phyloP scores from a whole-genome alignment of 805 yeast species.

The Candida koratica region DNA sequence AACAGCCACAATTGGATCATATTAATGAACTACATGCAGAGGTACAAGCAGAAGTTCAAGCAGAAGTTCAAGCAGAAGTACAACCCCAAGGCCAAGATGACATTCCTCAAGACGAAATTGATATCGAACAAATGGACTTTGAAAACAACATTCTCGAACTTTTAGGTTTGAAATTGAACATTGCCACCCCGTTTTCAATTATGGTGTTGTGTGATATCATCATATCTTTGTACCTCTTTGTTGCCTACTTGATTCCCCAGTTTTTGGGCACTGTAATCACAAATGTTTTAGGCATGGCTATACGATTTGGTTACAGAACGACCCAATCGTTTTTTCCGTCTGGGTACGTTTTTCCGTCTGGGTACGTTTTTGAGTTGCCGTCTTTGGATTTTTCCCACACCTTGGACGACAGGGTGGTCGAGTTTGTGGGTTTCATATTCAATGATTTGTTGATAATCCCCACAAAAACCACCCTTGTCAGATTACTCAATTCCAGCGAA shows the following conservation, averaged over 20 bases:
- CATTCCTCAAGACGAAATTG: not conserved
- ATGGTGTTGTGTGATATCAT: slow-evolving; percentile 29
- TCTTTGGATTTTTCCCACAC: not conserved
- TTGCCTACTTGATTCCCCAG: slow-evolving; percentile 48
- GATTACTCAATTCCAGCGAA: slow-evolving; percentile 16
- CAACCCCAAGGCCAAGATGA: not conserved
- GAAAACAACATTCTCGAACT: slow-evolving; percentile 29
- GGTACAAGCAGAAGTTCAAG: not conserved
- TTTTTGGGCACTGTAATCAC: slow-evolving; percentile 34
- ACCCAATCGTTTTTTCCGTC: too few relatives aligned
- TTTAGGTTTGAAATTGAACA: slow-evolving; percentile 32
- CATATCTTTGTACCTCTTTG: slow-evolving; percentile 34
- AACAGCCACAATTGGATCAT: not conserved
- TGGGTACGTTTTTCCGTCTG: not conserved
- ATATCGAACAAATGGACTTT: slow-evolving; percentile 7
- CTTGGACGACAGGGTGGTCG: slow-evolving; percentile 14
- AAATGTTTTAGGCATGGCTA: not conserved
- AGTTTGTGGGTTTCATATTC: slow-evolving; percentile 13
- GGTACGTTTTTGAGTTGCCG: not conserved
- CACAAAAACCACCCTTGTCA: slow-evolving; percentile 10
- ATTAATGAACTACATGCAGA: not conserved
- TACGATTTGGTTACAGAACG: not conserved
- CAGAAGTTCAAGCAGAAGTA: not conserved
- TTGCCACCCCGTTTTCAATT: slow-evolving; percentile 34
- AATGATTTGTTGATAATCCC: slow-evolving; percentile 21